Conservation (phyloP, 2,329 filamentous ascomycete genomes). For the Ceratocystis harringtonii region DNA sequence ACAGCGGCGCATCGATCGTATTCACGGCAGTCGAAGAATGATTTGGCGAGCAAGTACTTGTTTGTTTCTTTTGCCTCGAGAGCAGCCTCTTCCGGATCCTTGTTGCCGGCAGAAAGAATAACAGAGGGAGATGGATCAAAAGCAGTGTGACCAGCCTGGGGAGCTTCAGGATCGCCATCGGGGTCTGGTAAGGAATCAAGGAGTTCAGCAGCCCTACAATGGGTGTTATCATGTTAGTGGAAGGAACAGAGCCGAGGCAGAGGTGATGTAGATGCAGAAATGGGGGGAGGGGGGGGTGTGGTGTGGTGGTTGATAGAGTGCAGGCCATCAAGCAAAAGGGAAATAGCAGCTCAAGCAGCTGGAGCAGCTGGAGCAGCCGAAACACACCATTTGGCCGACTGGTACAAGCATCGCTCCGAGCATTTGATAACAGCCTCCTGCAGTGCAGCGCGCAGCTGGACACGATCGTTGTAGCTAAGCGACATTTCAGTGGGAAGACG, state of each 20-base stretch:
- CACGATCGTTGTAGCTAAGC: conserved; percentile 13
- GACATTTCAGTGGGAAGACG: conserved; percentile 10
- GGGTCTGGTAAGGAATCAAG: conserved; percentile 62
- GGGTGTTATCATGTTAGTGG: background rate
- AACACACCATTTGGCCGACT: conserved; percentile 82
- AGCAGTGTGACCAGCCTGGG: conserved; percentile 21
- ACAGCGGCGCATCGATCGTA: conserved; percentile 86
- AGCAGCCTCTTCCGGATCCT: conserved; percentile 55
- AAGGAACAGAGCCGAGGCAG: background rate
- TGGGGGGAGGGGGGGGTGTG: background rate
- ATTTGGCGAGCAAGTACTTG: conserved; percentile 79
- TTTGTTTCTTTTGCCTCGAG: conserved; percentile 67
- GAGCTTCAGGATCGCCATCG: conserved; percentile 39
- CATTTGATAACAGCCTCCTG: conserved; percentile 81
- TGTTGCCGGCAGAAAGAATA: conserved; percentile 37
- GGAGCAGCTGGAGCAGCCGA: background rate
- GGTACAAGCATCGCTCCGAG: conserved; percentile 87
- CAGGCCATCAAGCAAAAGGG: conserved; percentile 16
- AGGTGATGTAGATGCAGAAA: background rate
- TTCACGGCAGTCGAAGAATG: conserved; percentile 88
- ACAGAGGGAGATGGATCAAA: conserved; percentile 29
- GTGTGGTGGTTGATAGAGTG: background rate
- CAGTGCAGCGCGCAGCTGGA: conserved; percentile 43
- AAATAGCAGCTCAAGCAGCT: conserved; percentile 5
- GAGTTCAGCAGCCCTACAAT: conserved; percentile 74